Evolutionary conservation across 139 green algal genomes (phyloP).

Genomic region (Picochlorum sp.): DNA sequence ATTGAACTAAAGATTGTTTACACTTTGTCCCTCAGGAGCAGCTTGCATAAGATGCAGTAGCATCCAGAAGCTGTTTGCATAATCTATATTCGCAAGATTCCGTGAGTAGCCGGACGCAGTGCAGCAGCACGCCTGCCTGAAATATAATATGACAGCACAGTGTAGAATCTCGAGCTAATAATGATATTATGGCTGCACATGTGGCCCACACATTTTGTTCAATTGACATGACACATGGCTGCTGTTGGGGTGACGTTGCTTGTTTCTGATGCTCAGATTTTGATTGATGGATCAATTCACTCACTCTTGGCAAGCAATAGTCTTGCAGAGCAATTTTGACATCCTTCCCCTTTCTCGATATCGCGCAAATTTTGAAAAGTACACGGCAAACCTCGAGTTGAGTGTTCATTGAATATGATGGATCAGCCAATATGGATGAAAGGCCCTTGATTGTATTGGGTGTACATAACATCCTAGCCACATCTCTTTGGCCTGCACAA

Average conservation of each 20-base stretch:
- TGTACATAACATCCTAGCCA: neutral
- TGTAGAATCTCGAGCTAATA: conserved; percentile 1
- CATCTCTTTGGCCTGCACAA: neutral
- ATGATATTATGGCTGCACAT: conserved; percentile 3
- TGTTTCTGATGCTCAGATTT: neutral
- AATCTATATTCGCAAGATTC: neutral
- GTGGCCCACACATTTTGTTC: neutral
- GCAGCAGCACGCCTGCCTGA: conserved; percentile 1
- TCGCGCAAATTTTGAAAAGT: neutral
- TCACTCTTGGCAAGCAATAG: neutral
- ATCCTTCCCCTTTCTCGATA: conserved; percentile 1
- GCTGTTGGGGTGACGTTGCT: neutral
- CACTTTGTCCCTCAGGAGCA: neutral
- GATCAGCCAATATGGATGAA: conserved; percentile 14
- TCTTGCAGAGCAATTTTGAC: conserved; percentile 3
- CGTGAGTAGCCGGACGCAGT: neutral
- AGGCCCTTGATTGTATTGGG: conserved; percentile 13
- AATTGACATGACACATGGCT: neutral
- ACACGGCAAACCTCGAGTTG: neutral
- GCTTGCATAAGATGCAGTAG: neutral
- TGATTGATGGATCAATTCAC: conserved; percentile 7
- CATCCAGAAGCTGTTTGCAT: neutral
- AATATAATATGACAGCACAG: conserved; percentile 12
- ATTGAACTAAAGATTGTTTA: neutral
- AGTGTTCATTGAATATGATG: neutral